A percentile compares a stretch with the other conserved stretches of the same genome.
phyloP scores from a whole-genome alignment of 306 rosid species.

The Arachis hypogaea region DNA sequence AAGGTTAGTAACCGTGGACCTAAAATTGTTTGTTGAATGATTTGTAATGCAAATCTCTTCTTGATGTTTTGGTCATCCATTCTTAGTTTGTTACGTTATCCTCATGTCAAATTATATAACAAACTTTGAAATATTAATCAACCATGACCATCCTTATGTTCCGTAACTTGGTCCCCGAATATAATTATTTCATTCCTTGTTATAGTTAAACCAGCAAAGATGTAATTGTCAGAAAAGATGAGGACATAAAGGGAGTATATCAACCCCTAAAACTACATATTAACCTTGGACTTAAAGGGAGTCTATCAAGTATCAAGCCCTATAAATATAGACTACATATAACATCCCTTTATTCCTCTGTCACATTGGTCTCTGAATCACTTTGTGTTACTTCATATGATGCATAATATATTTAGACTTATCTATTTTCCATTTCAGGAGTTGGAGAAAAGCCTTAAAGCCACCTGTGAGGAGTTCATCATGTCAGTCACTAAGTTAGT shows the following conservation, averaged over 20 bases:
- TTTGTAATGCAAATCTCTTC: slow-evolving; percentile 22
- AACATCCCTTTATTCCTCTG: no score
- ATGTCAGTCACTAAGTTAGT: slow-evolving; percentile 96
- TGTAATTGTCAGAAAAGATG: slow-evolving; percentile 15
- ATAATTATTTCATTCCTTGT: slow-evolving; percentile 23
- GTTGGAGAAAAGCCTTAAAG: slow-evolving; percentile 90
- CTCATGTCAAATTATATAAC: slow-evolving; percentile 14
- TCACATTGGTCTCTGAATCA: no score
- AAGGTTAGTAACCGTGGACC: slow-evolving; percentile 66
- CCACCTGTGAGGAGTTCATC: slow-evolving; percentile 96
- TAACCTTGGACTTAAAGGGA: not conserved
- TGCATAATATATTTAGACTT: slow-evolving; percentile 22
- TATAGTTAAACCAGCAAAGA: slow-evolving; percentile 13
- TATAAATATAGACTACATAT: no score
- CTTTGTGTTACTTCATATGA: slow-evolving; percentile 7
- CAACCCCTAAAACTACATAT: not conserved
- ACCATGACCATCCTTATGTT: slow-evolving; percentile 7
- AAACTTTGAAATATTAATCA: slow-evolving; percentile 8
- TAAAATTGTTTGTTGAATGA: slow-evolving; percentile 35
- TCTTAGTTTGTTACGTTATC: slow-evolving; percentile 9
- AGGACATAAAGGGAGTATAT: slow-evolving; percentile 14
- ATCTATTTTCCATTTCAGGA: slow-evolving; percentile 63
- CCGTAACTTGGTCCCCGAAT: slow-evolving; percentile 15
- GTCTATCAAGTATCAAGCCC: no score
- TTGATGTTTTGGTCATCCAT: slow-evolving; percentile 27